Evolutionary conservation across 257 asterid species (phyloP).

Genomic region (Ligustrum vulgare): DNA sequence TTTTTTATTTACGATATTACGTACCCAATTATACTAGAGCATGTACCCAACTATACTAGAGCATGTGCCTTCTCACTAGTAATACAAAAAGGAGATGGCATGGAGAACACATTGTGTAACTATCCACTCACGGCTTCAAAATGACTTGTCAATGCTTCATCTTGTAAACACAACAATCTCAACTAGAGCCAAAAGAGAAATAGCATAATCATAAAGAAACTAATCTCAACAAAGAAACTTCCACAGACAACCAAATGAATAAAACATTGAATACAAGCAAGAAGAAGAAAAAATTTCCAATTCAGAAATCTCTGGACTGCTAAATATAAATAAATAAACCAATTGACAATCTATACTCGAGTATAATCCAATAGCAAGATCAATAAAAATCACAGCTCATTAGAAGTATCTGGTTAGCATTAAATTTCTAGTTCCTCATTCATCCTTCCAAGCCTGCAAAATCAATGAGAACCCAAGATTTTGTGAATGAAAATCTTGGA

Average conservation of each 20-base stretch:
- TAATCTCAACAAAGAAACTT: constrained; percentile 16
- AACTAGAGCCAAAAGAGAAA: background rate
- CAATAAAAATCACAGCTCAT: constrained; percentile 12
- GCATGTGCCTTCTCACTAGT: too few species aligned
- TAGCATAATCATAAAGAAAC: constrained; percentile 7
- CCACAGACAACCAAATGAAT: constrained; percentile 9
- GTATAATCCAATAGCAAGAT: constrained; percentile 25
- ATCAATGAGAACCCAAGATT: constrained; percentile 35
- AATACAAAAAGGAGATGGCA: too few species aligned
- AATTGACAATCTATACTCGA: constrained; percentile 21
- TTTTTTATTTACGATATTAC: too few species aligned
- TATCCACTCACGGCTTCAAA: too few species aligned
- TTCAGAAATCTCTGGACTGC: constrained; percentile 13
- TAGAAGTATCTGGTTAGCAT: constrained; percentile 28
- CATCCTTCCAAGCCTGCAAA: constrained; percentile 48
- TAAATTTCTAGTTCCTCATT: constrained; percentile 23
- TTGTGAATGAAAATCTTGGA: constrained; percentile 25
- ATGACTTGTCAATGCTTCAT: background rate
- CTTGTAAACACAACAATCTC: background rate
- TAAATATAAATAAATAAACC: constrained; percentile 16
- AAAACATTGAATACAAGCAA: constrained; percentile 23
- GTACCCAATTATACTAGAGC: too few species aligned
- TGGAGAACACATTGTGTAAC: too few species aligned
- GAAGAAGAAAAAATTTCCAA: background rate
- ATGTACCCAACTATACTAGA: too few species aligned